These are phyloP conservation scores for Aspergillus calidoustus DNA, from an alignment of 2,329 filamentous ascomycete genomes.

Conservation along the genomic window DNA sequence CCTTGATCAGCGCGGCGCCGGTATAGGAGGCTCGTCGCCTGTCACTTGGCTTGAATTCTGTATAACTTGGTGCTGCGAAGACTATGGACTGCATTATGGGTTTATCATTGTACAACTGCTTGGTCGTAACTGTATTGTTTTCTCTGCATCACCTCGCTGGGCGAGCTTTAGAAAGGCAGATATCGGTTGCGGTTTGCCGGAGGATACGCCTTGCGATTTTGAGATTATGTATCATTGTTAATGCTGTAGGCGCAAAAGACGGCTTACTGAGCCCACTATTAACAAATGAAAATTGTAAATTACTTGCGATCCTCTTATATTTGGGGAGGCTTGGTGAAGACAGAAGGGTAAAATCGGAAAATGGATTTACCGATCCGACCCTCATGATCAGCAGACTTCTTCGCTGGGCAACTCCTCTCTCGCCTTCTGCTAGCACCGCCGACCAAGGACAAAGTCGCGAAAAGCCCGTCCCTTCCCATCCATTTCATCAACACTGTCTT, in stretches of 20 bases:
- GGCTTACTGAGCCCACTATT: not conserved
- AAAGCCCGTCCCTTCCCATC: conserved; percentile 43
- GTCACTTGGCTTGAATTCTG: not conserved
- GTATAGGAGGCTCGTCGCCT: conserved; percentile 19
- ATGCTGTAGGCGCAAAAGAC: not conserved
- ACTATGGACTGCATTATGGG: not conserved
- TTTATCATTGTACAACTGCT: conserved; percentile 1
- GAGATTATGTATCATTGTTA: conserved; percentile 18
- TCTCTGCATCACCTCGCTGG: conserved; percentile 14
- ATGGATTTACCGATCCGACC: conserved; percentile 2
- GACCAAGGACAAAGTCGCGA: conserved; percentile 42
- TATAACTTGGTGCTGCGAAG: not conserved
- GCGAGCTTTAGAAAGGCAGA: conserved; percentile 8
- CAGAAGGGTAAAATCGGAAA: too few relatives aligned
- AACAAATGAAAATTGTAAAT: not conserved
- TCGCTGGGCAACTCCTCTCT: conserved; percentile 32
- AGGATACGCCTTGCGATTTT: conserved; percentile 1
- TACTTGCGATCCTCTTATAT: not conserved
- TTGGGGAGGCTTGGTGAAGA: not conserved
- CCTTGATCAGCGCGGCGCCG: conserved; percentile 34
- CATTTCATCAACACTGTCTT: conserved; percentile 41
- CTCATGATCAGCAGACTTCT: conserved; percentile 35
- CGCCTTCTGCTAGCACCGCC: conserved; percentile 38
- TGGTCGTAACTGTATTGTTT: not conserved
- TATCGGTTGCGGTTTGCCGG: not conserved